phyloP scores from a whole-genome alignment of 108 stramenopile genomes.

The Skeletonema menzelii region DNA sequence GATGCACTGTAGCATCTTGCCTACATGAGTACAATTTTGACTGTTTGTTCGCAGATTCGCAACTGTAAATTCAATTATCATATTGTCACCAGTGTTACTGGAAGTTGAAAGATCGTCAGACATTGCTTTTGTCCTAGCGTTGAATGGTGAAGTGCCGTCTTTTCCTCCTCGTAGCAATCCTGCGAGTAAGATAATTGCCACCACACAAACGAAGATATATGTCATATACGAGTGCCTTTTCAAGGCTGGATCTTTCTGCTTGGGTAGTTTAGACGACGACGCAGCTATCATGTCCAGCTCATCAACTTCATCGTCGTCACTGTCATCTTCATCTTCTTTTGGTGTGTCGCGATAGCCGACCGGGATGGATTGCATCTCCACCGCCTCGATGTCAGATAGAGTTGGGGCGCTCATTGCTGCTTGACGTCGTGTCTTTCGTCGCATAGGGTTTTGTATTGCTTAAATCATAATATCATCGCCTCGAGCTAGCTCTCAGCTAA shows the following conservation, averaged over 20 bases:
- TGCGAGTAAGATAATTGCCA: neutral
- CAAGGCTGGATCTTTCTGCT: neutral
- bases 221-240: neutral
- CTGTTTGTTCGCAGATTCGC: neutral
- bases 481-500: too few relatives aligned
- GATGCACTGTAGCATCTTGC: neutral
- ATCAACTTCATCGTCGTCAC: neutral
- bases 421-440: too few relatives aligned
- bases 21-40: neutral
- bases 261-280: neutral
- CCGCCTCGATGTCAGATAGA: neutral
- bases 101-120: neutral
- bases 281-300: neutral
- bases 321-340: neutral
- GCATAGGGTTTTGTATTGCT: too few relatives aligned
- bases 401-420: neutral
- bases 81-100: neutral
- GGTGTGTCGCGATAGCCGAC: neutral
- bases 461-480: too few relatives aligned
- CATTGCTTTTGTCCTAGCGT: neutral
- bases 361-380: neutral
- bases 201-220: neutral
- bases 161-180: neutral
- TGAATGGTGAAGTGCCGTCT: neutral
- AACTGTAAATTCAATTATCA: neutral